Evolutionary conservation across 352 stramenopile genomes (phyloP).

Genomic region (Pythium brachiatum): DNA sequence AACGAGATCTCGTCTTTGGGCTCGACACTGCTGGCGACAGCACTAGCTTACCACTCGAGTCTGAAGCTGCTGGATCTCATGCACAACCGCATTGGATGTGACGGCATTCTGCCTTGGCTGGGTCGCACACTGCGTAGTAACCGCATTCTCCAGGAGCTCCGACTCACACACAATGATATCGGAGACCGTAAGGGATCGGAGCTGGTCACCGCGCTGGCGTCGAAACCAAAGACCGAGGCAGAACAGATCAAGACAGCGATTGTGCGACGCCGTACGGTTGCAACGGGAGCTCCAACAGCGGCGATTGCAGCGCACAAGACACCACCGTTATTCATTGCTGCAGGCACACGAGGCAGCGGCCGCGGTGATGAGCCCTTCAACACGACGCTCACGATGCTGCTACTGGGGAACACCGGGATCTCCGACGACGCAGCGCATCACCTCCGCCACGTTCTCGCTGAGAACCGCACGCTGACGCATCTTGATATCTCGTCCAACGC

Average conservation of each 20-base stretch:
- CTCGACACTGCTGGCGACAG: constrained; percentile 52
- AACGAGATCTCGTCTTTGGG: constrained; percentile 55
- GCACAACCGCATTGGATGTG: constrained; percentile 64
- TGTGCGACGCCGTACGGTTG: constrained; percentile 25
- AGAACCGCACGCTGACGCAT: constrained; percentile 50
- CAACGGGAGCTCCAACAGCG: constrained; percentile 23
- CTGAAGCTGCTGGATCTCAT: constrained; percentile 54
- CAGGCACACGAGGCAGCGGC: neutral
- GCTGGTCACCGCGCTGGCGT: constrained; percentile 45
- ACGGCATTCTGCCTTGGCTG: constrained; percentile 61
- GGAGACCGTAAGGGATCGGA: constrained; percentile 51
- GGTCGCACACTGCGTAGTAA: constrained; percentile 56
- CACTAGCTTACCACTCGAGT: constrained; percentile 37
- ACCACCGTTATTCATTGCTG: neutral
- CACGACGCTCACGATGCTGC: constrained; percentile 49
- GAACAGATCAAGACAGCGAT: constrained; percentile 55
- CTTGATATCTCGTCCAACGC: constrained; percentile 44
- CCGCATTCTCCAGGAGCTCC: constrained; percentile 42
- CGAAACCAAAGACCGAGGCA: constrained; percentile 41
- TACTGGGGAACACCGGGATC: constrained; percentile 62
- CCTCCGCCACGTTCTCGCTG: constrained; percentile 40
- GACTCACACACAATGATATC: constrained; percentile 69
- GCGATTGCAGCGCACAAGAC: neutral
- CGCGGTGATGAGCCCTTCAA: constrained; percentile 42
- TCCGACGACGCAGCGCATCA: constrained; percentile 45